Evolutionary conservation across 2,329 filamentous ascomycete species (phyloP).

Genomic region (Emmonsiellopsis sp.): DNA sequence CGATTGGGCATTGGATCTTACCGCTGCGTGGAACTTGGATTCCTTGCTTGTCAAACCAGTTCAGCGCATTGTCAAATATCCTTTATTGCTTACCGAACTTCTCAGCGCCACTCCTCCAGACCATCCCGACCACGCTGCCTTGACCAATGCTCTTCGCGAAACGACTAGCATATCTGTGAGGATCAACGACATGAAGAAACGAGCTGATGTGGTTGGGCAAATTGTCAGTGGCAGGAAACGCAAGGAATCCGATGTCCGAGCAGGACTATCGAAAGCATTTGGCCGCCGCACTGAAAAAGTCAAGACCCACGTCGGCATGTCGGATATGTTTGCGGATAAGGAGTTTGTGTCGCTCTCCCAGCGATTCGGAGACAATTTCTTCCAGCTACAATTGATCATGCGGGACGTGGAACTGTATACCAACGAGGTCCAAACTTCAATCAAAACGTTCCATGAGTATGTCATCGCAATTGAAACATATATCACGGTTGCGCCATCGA

Average conservation of each 20-base stretch:
- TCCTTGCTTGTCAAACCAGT: conserved; percentile 96
- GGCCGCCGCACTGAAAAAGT: conserved; percentile 81
- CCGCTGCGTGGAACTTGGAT: conserved; percentile 87
- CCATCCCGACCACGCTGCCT: conserved; percentile 68
- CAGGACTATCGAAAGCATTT: conserved; percentile 81
- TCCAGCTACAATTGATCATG: conserved; percentile 83
- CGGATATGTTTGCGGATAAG: conserved; percentile 64
- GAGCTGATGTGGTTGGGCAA: conserved; percentile 83
- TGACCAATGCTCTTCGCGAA: conserved; percentile 66
- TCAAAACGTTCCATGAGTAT: conserved; percentile 72
- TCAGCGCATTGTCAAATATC: conserved; percentile 89
- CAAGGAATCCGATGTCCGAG: conserved; percentile 79
- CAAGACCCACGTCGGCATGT: conserved; percentile 59
- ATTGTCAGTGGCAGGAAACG: conserved; percentile 71
- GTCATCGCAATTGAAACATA: conserved; percentile 75
- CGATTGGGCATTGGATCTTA: conserved; percentile 83
- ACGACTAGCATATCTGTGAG: conserved; percentile 51
- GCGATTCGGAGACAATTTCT: conserved; percentile 84
- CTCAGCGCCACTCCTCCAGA: conserved; percentile 69
- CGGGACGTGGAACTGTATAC: conserved; percentile 92
- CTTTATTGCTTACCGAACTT: conserved; percentile 71
- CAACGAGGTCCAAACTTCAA: conserved; percentile 67
- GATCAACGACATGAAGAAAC: conserved; percentile 94
- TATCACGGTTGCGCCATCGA: conserved; percentile 60
- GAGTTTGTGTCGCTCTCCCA: conserved; percentile 74